Conservation (phyloP, 176 grass and related monocot genomes). For the Zea luxurians region DNA sequence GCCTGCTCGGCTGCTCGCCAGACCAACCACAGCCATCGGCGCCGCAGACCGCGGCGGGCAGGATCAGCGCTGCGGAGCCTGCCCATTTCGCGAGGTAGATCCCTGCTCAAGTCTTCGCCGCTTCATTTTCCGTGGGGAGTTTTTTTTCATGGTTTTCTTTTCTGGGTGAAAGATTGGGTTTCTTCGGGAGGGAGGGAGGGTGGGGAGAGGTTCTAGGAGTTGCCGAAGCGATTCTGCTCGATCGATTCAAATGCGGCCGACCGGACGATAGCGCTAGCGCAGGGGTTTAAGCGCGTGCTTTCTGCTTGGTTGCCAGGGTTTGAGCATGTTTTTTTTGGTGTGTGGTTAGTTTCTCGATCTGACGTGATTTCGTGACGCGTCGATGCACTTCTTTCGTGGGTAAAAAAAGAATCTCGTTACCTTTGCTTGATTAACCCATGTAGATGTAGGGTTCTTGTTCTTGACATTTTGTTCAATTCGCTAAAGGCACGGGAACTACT, state of each 20-base stretch:
- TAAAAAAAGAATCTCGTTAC: not conserved
- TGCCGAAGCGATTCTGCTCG: not conserved
- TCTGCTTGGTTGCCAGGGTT: constrained; percentile 3
- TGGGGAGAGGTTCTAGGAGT: not conserved
- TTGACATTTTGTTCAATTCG: constrained; percentile 33
- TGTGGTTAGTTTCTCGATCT: constrained; percentile 30
- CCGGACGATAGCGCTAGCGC: not conserved
- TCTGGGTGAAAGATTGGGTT: constrained; percentile 7
- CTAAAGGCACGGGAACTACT: constrained; percentile 2
- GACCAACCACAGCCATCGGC: not conserved
- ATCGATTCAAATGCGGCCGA: constrained; percentile 24
- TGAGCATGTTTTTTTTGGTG: not conserved
- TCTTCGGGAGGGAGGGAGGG: not conserved
- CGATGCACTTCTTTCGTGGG: not conserved
- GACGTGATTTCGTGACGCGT: not conserved
- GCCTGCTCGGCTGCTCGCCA: not conserved
- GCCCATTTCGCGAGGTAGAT: constrained; percentile 23
- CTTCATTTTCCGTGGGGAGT: not conserved
- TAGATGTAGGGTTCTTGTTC: constrained; percentile 24
- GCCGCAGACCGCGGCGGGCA: not conserved
- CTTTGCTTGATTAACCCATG: constrained; percentile 6
- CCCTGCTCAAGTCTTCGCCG: not conserved
- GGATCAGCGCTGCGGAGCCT: constrained; percentile 33
- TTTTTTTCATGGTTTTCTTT: not conserved
- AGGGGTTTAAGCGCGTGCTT: constrained; percentile 15